phyloP scores from a whole-genome alignment of 257 asterid genomes.

The Anisodus acutangulus region DNA sequence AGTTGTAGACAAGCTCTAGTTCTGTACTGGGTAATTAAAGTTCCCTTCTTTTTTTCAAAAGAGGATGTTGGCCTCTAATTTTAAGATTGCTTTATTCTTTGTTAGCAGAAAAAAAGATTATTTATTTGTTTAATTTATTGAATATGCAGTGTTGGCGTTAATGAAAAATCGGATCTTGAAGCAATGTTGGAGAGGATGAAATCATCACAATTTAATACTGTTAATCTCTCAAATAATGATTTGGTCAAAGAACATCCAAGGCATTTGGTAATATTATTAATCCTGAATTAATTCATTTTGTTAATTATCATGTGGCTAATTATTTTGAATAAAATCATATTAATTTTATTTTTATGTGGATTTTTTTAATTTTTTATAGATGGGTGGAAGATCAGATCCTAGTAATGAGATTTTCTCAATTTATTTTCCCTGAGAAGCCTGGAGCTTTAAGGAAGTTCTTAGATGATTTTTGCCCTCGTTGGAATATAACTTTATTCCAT shows the following conservation, averaged over 20 bases:
- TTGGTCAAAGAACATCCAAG: conserved; percentile 83
- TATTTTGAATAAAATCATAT: no score
- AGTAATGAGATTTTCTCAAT: conserved; percentile 75
- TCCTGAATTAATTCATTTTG: neutral
- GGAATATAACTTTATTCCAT: conserved; percentile 91
- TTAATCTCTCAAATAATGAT: conserved; percentile 70
- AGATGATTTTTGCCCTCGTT: conserved; percentile 80
- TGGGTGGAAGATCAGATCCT: conserved; percentile 82
- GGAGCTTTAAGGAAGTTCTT: conserved; percentile 82
- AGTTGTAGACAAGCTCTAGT: conserved; percentile 68
- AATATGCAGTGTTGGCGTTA: conserved; percentile 71
- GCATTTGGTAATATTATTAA: conserved; percentile 60
- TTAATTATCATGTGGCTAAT: no score
- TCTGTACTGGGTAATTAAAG: conserved; percentile 62
- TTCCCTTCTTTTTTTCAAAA: no score
- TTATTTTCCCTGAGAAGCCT: conserved; percentile 81
- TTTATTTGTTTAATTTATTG: neutral
- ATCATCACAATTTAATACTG: conserved; percentile 55
- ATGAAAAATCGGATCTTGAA: conserved; percentile 60
- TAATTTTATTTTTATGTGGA: neutral
- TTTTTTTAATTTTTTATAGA: conserved; percentile 44
- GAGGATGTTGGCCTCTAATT: no score
- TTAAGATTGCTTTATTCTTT: neutral
- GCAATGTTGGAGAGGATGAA: conserved; percentile 61
- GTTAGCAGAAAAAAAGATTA: neutral